Conservation (phyloP, 495 filamentous ascomycete species). For the Choiromyces venosus region DNA sequence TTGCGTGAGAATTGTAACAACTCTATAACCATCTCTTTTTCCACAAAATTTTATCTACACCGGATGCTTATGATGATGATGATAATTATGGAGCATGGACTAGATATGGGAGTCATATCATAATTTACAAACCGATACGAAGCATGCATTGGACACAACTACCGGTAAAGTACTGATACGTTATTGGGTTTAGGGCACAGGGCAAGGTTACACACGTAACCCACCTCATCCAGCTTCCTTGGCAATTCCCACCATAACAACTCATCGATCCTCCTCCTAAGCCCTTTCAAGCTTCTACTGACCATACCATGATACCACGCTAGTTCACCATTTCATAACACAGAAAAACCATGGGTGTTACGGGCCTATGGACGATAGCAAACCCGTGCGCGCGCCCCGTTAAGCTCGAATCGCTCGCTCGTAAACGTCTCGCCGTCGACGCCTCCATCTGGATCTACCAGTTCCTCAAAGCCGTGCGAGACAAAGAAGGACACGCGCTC, state of each 20-base stretch:
- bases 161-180: background rate
- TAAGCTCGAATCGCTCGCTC: conserved; percentile 91
- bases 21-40: background rate
- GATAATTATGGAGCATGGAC: background rate
- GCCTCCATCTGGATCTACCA: conserved; percentile 99
- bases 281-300: conserved; percentile 8
- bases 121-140: background rate
- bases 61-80: background rate
- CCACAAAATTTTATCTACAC: background rate
- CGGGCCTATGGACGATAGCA: conserved; percentile 90
- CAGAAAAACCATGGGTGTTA: conserved; percentile 74
- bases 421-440: conserved; percentile 91
- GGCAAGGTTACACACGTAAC: conserved; percentile 35
- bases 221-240: background rate
- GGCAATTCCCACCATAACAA: conserved; percentile 11
- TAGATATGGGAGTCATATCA: background rate
- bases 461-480: conserved; percentile 95
- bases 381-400: conserved; percentile 85
- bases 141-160: background rate
- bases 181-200: conserved; percentile 1
- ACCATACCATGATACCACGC: conserved; percentile 7
- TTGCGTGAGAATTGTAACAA: background rate
- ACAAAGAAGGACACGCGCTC: conserved; percentile 95
- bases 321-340: conserved; percentile 4
- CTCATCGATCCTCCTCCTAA: background rate